Evolutionary conservation across 768 basidiomycete genomes (phyloP).

Genomic region (Russula abietina): DNA sequence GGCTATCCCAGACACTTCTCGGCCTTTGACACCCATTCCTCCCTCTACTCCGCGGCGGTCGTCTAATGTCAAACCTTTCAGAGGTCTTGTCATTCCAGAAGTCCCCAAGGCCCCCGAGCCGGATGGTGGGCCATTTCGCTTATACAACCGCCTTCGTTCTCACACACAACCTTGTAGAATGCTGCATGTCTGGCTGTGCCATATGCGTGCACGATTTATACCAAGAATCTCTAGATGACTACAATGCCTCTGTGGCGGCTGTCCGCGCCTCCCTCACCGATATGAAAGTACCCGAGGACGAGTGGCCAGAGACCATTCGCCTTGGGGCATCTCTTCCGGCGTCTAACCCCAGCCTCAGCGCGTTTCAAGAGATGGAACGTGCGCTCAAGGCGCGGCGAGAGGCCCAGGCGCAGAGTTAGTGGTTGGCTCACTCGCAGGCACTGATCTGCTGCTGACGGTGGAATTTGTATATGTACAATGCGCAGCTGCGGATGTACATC

Average conservation of each 20-base stretch:
- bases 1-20: conserved; percentile 24
- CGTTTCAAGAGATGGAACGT: conserved; percentile 70
- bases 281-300: conserved; percentile 43
- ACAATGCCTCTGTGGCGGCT: conserved; percentile 47
- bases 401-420: conserved; percentile 19
- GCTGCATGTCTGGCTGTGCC: conserved; percentile 93
- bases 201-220: conserved; percentile 89
- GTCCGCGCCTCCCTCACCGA: conserved; percentile 47
- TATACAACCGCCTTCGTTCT: background rate
- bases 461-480: background rate
- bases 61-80: conserved; percentile 34
- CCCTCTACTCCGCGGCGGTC: conserved; percentile 8
- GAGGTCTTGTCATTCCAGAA: conserved; percentile 54
- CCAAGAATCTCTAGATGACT: conserved; percentile 61
- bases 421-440: background rate
- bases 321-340: conserved; percentile 21
- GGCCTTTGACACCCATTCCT: conserved; percentile 10
- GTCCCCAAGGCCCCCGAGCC: conserved; percentile 56
- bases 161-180: conserved; percentile 52
- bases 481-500: background rate
- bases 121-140: conserved; percentile 48
- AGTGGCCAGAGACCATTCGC: conserved; percentile 62
- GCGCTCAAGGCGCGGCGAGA: conserved; percentile 45
- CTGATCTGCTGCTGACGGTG: conserved; percentile 16
- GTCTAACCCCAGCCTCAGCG: conserved; percentile 40